Percentiles rank a stretch among this genome's conserved stretches.
These are phyloP conservation scores for Protea cynaroides DNA, from an alignment of 164 flowering plant species.

Conservation along the genomic window DNA sequence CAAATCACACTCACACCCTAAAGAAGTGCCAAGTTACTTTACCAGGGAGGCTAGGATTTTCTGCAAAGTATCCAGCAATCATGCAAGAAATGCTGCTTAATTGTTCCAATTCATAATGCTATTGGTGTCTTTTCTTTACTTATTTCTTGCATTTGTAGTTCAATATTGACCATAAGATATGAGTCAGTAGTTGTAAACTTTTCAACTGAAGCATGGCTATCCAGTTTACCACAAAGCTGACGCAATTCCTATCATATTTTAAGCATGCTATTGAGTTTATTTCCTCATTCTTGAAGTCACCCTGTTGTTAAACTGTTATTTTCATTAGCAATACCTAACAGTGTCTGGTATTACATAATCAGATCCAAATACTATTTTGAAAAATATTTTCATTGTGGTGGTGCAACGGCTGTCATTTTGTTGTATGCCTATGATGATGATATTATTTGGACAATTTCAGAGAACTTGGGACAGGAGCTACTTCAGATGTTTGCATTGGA, in stretches of 20 bases:
- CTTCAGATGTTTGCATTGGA: conserved; percentile 63
- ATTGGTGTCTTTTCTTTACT: too few relatives aligned
- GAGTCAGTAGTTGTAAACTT: too few relatives aligned
- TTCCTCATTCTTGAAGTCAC: background rate
- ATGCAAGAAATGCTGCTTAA: background rate
- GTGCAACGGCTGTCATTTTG: background rate
- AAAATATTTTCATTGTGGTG: background rate
- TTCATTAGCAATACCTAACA: background rate
- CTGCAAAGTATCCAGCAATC: background rate
- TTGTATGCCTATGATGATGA: background rate
- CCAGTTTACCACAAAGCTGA: background rate
- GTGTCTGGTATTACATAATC: background rate
- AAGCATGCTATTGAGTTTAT: too few relatives aligned
- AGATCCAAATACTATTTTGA: background rate
- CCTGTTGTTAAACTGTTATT: background rate
- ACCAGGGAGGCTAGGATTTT: too few relatives aligned
- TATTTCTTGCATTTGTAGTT: too few relatives aligned
- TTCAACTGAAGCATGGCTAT: background rate
- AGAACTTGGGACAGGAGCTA: conserved; percentile 60
- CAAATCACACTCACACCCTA: too few relatives aligned
- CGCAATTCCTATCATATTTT: too few relatives aligned
- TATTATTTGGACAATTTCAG: conserved; percentile 30
- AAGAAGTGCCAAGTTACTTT: too few relatives aligned
- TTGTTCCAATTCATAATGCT: background rate
- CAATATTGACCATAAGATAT: too few relatives aligned